Evolutionary conservation across 2,329 filamentous ascomycete genomes (phyloP).

Genomic region (Davidsoniella virescens): DNA sequence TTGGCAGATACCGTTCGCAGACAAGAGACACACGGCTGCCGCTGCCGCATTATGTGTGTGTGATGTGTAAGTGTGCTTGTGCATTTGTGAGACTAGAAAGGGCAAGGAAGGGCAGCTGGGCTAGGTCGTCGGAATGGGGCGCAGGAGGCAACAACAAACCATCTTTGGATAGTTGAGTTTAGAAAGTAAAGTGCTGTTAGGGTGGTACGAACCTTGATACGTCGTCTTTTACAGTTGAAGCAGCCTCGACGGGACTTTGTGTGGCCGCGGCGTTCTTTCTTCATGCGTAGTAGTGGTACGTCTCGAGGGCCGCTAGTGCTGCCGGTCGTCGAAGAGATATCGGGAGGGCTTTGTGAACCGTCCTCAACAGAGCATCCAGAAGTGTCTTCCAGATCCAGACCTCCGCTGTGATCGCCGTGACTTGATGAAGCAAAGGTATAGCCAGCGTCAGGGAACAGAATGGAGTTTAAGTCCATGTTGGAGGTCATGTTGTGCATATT

Average conservation of each 20-base stretch:
- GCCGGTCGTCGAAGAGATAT: neutral
- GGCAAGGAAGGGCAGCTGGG: neutral
- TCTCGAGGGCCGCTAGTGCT: neutral
- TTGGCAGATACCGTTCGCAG: too few species aligned
- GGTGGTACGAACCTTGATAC: slow-evolving; percentile 37
- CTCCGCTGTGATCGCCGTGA: slow-evolving; percentile 3
- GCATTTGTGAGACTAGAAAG: neutral
- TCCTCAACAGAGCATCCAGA: slow-evolving; percentile 8
- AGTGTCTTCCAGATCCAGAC: slow-evolving; percentile 9
- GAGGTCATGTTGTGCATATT: neutral
- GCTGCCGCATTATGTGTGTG: too few species aligned
- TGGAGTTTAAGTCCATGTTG: slow-evolving; percentile 6
- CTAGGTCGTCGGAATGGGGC: neutral
- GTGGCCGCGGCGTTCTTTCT: slow-evolving; percentile 39
- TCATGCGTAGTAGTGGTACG: slow-evolving; percentile 2
- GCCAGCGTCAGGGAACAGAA: slow-evolving; percentile 5
- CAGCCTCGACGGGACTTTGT: slow-evolving; percentile 51
- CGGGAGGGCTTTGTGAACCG: slow-evolving; percentile 8
- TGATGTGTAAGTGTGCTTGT: neutral
- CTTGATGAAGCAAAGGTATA: slow-evolving; percentile 6
- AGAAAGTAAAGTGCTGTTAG: too few species aligned
- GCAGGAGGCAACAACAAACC: too few species aligned
- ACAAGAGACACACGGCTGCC: too few species aligned
- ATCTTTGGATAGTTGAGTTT: neutral
- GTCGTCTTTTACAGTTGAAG: slow-evolving; percentile 49